These are phyloP conservation scores for Usnea hakonensis DNA, from an alignment of 495 filamentous ascomycete genomes.

Conservation along the genomic window DNA sequence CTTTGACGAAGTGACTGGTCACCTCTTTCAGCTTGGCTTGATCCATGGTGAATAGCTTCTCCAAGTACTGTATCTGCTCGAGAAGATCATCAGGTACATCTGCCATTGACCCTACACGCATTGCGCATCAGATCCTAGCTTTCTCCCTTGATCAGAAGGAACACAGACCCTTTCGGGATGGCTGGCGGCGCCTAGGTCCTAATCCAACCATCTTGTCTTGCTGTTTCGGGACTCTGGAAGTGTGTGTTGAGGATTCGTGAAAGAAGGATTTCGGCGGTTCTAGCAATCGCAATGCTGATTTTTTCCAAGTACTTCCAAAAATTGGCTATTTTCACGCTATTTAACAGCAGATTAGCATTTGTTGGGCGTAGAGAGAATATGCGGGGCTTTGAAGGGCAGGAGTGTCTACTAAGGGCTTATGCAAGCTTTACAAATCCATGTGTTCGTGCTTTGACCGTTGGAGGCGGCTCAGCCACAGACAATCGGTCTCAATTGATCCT, in stretches of 20 bases:
- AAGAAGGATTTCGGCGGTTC: neutral
- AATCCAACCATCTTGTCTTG: conserved; percentile 62
- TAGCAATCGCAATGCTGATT: neutral
- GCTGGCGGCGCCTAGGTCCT: conserved; percentile 61
- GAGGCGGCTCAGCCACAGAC: neutral
- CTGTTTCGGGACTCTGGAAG: neutral
- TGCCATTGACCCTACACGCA: conserved; percentile 56
- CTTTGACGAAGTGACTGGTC: conserved; percentile 77
- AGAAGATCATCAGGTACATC: conserved; percentile 79
- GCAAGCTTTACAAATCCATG: conserved; percentile 5
- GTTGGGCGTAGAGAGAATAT: neutral
- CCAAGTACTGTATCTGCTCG: conserved; percentile 74
- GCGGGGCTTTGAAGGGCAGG: too few relatives aligned
- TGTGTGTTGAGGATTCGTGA: neutral
- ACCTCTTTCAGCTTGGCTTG: conserved; percentile 76
- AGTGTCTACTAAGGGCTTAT: conserved; percentile 7
- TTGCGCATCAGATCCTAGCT: conserved; percentile 6
- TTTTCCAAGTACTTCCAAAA: neutral
- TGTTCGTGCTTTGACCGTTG: neutral
- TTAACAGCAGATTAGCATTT: neutral
- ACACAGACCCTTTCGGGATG: conserved; percentile 65
- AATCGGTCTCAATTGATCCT: neutral
- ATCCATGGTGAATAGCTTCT: conserved; percentile 78
- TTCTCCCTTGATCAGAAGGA: conserved; percentile 18
- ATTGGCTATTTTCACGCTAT: neutral